Evolutionary conservation across 202 grass and related monocot species (phyloP), one percentile per base, ranked within the genome.

Genomic region (Zoysia matrella): DNA sequence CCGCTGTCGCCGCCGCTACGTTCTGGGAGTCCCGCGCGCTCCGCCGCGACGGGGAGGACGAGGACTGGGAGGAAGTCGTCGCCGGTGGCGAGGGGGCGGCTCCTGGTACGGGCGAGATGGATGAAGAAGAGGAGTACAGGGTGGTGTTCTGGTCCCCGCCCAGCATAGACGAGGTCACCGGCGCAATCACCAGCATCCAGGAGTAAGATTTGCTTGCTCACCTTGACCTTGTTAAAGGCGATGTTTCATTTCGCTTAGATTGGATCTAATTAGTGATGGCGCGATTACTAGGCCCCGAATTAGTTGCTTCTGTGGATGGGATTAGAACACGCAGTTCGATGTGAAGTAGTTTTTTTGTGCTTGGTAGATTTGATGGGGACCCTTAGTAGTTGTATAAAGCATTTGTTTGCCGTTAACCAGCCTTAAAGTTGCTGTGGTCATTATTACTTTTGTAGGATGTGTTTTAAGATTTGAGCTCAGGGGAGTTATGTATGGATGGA

Each of bases 151-250:
- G 83, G 14, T 47, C 18, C 8, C 79, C 67, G 50, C 94, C 91
- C 22, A 91, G 82, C 55, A 81, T 82, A 47, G 91, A 97, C 40
- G 94, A 97, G 87, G 82, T 93, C 65, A 72, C 86, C 69, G 79
- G 85, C 45, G 94, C 91, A 18, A 67, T 97, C 54, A 86, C 82
- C 30, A 90, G 72, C 64, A 92, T 97, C 72, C 87, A 88, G 60
- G 85, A 97, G 94, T 97, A 84, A 76, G 87, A 69, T 84, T 80
- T 80, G 44, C 66, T 36, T 60, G 43, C 18, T 6, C 7, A 41
- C 7, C 16, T 36, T 36, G 30, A 36, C 30, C 30, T 80, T 11
- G n/a, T 80, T 68, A 36, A 5, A 45, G 1, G 4, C 3, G 41
- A 45, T 30, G 18, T 2, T 47, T 56, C 1, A 55, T 14, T 54